Percentiles rank a stretch among this genome's conserved stretches.
phyloP scores from a whole-genome alignment of 2,329 filamentous ascomycete species.

The Colletotrichum trifolii region DNA sequence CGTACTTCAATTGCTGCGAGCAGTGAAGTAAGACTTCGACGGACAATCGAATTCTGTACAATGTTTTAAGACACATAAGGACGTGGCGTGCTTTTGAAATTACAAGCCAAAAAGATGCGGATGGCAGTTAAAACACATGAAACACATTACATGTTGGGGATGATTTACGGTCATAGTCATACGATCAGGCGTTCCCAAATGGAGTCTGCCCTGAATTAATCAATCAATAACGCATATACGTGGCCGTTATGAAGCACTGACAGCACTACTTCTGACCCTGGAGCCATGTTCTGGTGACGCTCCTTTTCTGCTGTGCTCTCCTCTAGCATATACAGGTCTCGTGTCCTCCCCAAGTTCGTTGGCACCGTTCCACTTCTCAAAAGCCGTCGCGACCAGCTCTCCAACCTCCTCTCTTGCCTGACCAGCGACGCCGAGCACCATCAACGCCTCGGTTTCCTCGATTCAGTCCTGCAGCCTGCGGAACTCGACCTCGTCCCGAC shows the following conservation, averaged over 20 bases:
- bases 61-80: too few species aligned
- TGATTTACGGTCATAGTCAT: not conserved
- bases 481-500: conserved; percentile 59
- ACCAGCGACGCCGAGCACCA: conserved; percentile 55
- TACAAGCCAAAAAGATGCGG: too few species aligned
- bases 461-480: conserved; percentile 63
- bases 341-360: conserved; percentile 55
- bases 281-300: conserved; percentile 3
- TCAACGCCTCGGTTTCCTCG: conserved; percentile 61
- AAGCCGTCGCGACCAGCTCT: conserved; percentile 53
- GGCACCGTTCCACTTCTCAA: conserved; percentile 56
- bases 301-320: not conserved
- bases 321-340: conserved; percentile 40
- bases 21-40: too few species aligned
- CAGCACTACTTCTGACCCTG: not conserved
- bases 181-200: too few species aligned
- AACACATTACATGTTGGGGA: too few species aligned
- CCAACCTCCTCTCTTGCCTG: conserved; percentile 55
- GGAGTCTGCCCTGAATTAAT: too few species aligned
- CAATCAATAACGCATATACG: too few species aligned
- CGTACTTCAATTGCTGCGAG: too few species aligned
- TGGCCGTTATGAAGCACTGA: too few species aligned
- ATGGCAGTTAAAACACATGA: too few species aligned
- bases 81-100: too few species aligned
- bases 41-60: too few species aligned